Conservation (phyloP, 1,284 basidiomycete genomes). For the Farysia itapuensis region DNA sequence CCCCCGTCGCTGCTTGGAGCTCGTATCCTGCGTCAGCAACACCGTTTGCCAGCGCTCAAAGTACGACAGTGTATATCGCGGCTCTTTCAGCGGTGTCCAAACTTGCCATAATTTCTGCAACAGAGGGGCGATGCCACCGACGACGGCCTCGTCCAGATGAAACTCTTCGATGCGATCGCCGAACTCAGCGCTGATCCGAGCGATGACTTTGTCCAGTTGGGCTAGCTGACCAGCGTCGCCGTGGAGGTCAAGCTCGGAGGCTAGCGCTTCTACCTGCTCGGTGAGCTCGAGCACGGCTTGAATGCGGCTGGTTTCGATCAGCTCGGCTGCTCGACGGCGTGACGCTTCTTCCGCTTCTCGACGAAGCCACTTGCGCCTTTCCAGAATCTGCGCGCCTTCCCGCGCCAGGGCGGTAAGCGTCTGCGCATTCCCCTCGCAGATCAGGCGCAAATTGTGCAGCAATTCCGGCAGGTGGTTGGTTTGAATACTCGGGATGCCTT, state of each 20-base stretch:
- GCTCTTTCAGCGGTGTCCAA: constrained; percentile 76
- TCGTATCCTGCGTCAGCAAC: constrained; percentile 64
- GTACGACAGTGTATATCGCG: constrained; percentile 64
- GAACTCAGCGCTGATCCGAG: constrained; percentile 7
- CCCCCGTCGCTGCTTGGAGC: not conserved
- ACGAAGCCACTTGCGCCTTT: constrained; percentile 72
- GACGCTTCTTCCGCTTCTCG: constrained; percentile 68
- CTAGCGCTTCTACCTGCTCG: constrained; percentile 16
- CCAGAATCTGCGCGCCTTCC: constrained; percentile 81
- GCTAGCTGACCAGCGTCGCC: constrained; percentile 3
- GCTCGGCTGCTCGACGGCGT: constrained; percentile 70
- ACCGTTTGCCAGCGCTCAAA: constrained; percentile 73
- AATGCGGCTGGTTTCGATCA: constrained; percentile 53
- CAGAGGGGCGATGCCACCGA: constrained; percentile 81
- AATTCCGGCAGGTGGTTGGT: constrained; percentile 75
- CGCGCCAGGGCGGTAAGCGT: constrained; percentile 83
- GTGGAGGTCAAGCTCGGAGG: not conserved
- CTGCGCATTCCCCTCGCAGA: constrained; percentile 76
- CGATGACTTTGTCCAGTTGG: constrained; percentile 14
- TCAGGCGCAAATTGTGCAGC: constrained; percentile 86
- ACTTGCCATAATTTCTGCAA: constrained; percentile 69
- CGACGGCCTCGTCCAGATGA: constrained; percentile 77
- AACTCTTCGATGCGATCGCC: constrained; percentile 12
- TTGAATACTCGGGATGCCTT: constrained; percentile 9
- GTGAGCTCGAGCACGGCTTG: constrained; percentile 29